A percentile compares a stretch with the other conserved stretches of the same genome.
phyloP scores from a whole-genome alignment of 305 asterid species.

The Petunia hybrid region DNA sequence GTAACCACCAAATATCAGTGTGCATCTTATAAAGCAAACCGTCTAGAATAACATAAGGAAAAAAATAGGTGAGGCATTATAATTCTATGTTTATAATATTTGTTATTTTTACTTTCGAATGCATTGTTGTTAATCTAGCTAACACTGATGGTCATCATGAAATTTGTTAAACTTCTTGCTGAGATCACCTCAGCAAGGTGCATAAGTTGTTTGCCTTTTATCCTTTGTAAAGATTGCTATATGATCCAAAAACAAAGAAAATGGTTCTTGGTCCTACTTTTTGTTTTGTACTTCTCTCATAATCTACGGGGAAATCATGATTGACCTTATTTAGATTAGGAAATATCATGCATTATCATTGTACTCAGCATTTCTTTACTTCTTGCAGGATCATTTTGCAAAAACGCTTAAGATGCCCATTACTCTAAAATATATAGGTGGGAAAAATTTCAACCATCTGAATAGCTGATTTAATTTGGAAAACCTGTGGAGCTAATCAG shows the following conservation, averaged over 20 bases:
- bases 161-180: constrained; percentile 18
- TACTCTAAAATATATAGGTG: constrained; percentile 60
- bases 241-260: not conserved
- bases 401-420: constrained; percentile 40
- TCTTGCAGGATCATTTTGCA: constrained; percentile 55
- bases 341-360: not conserved
- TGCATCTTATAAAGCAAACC: constrained; percentile 16
- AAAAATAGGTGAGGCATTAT: not conserved
- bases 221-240: constrained; percentile 12
- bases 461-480: not conserved
- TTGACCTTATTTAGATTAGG: not conserved
- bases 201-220: not conserved
- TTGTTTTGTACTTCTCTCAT: not conserved
- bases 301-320: not conserved
- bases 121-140: not conserved
- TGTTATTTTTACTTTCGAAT: constrained; percentile 4
- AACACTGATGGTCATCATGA: not conserved
- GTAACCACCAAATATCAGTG: not conserved
- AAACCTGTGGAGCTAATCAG: constrained; percentile 33
- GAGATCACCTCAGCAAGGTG: constrained; percentile 4
- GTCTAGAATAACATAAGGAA: not conserved
- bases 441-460: constrained; percentile 28
- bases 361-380: constrained; percentile 33
- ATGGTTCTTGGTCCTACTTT: not conserved
- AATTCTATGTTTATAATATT: not conserved